These are phyloP conservation scores for Sequoiadendron giganteum DNA, from an alignment of 75 land plant genomes.

Conservation along the genomic window DNA sequence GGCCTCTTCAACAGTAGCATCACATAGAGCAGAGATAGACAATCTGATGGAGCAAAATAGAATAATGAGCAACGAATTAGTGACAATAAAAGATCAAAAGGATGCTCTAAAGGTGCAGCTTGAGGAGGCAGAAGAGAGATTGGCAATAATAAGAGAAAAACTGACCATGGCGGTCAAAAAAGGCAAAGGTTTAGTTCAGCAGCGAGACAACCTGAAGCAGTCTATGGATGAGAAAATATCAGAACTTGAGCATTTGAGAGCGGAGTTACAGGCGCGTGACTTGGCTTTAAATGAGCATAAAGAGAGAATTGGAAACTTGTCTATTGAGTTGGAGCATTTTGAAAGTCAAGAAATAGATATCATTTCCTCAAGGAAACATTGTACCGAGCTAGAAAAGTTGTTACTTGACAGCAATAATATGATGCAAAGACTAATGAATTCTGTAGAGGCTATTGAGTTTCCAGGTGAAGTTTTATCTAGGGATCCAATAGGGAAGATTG, in stretches of 20 bases:
- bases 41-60: slow-evolving; percentile 20
- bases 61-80: slow-evolving; percentile 36
- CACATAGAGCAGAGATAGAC: slow-evolving; percentile 41
- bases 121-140: slow-evolving; percentile 72
- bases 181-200: slow-evolving; percentile 86
- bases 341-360: slow-evolving; percentile 49
- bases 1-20: slow-evolving; percentile 18
- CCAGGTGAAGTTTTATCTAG: slow-evolving; percentile 10
- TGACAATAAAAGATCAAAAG: slow-evolving; percentile 18
- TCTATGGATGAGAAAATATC: slow-evolving; percentile 41
- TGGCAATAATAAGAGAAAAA: slow-evolving; percentile 73
- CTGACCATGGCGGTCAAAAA: slow-evolving; percentile 86
- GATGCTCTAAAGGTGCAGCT: slow-evolving; percentile 43
- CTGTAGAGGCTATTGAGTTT: slow-evolving; percentile 27
- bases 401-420: slow-evolving; percentile 31
- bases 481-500: slow-evolving; percentile 55
- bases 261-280: slow-evolving; percentile 28
- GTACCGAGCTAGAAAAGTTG: slow-evolving; percentile 29
- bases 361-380: slow-evolving; percentile 21
- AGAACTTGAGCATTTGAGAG: slow-evolving; percentile 26
- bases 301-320: slow-evolving; percentile 29
- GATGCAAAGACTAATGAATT: slow-evolving; percentile 28
- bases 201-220: slow-evolving; percentile 80
- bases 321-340: slow-evolving; percentile 21
- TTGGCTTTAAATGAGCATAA: slow-evolving; percentile 33